Conservation (phyloP, 257 asterid species). For the Penstemon davidsonii region DNA sequence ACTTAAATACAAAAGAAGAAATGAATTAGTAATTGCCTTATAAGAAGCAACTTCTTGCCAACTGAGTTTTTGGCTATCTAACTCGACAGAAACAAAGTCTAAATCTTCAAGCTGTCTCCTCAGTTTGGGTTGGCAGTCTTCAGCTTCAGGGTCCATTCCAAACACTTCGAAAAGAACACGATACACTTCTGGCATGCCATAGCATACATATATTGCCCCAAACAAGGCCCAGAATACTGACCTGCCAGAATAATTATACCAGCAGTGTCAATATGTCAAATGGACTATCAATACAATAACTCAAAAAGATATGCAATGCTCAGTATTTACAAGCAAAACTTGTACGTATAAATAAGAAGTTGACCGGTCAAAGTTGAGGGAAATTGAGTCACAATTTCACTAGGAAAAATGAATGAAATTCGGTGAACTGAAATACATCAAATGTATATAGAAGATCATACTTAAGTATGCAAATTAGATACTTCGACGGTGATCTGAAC, state of each 20-base stretch:
- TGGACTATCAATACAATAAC: no score
- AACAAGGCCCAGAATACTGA: conserved; percentile 98
- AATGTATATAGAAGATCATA: no score
- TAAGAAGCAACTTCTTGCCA: conserved; percentile 98
- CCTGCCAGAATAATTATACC: conserved; percentile 44
- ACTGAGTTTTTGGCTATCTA: conserved; percentile 69
- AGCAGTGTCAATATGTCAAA: conserved; percentile 4
- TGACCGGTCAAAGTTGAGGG: neutral
- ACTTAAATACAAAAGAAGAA: neutral
- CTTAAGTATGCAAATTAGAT: no score
- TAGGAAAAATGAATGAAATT: no score
- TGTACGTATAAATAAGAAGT: no score
- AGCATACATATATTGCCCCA: conserved; percentile 96
- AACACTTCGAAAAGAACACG: conserved; percentile 96
- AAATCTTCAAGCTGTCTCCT: conserved; percentile 98
- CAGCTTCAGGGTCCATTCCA: conserved; percentile 95
- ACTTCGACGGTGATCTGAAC: no score
- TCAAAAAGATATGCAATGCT: no score
- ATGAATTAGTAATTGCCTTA: conserved; percentile 44
- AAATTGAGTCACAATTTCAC: neutral
- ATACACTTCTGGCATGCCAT: conserved; percentile 97
- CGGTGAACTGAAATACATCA: no score
- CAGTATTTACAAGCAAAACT: no score
- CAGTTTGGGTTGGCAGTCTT: conserved; percentile 90
- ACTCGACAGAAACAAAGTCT: conserved; percentile 89